A percentile compares a stretch with the other conserved stretches of the same genome.
phyloP scores from a whole-genome alignment of 306 rosid species.

The Cucumis cinereus region DNA sequence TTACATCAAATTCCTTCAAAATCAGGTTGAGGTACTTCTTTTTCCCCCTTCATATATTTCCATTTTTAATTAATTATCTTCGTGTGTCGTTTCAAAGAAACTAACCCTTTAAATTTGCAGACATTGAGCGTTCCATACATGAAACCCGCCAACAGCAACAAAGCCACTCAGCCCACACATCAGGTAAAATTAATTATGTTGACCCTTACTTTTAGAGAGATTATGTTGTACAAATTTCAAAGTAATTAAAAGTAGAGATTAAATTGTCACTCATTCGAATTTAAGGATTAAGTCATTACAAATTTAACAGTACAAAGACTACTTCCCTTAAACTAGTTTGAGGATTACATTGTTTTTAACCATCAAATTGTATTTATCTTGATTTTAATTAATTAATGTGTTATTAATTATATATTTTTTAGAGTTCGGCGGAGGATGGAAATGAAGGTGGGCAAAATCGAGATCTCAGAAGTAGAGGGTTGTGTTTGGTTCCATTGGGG shows the following conservation, averaged over 20 bases:
- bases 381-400: not conserved
- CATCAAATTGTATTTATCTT: not conserved
- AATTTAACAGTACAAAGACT: no score
- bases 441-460: conserved; percentile 26
- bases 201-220: no score
- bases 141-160: conserved; percentile 49
- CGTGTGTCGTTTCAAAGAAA: not conserved
- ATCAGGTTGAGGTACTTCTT: conserved; percentile 73
- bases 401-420: not conserved
- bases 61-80: not conserved
- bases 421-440: conserved; percentile 27
- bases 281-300: no score
- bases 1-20: conserved; percentile 65
- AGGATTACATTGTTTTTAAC: not conserved
- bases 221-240: no score
- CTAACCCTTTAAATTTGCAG: conserved; percentile 25
- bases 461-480: conserved; percentile 71
- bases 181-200: conserved; percentile 27
- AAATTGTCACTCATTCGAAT: no score
- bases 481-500: conserved; percentile 72
- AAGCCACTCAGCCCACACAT: conserved; percentile 28
- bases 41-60: not conserved
- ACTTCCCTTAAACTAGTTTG: no score
- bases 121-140: conserved; percentile 84
- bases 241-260: no score